A percentile compares a stretch with the other conserved stretches of the same genome.
These are phyloP conservation scores for Podaxis carcinomalis DNA, from an alignment of 768 basidiomycete genomes.

Conservation along the genomic window DNA sequence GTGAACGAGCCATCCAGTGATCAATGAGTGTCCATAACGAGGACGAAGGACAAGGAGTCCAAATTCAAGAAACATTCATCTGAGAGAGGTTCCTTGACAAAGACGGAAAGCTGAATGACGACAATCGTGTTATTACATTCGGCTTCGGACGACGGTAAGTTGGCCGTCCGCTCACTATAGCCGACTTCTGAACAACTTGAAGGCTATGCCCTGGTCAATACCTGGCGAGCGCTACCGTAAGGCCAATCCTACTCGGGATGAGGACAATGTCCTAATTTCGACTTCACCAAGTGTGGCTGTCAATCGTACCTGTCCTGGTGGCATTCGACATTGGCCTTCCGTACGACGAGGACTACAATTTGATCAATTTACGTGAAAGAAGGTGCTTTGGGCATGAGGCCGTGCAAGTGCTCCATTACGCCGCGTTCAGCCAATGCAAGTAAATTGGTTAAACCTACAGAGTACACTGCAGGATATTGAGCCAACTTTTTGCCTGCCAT, in stretches of 20 bases:
- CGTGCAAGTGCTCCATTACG: constrained; percentile 5
- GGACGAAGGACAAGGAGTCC: constrained; percentile 22
- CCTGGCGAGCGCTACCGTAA: constrained; percentile 9
- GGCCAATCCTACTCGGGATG: neutral
- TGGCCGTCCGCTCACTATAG: neutral
- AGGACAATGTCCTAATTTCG: neutral
- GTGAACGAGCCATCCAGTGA: neutral
- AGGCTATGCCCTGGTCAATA: constrained; percentile 9
- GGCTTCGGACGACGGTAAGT: constrained; percentile 20
- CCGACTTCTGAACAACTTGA: neutral
- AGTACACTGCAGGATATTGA: neutral
- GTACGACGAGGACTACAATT: constrained; percentile 18
- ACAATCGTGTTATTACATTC: constrained; percentile 14
- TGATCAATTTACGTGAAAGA: constrained; percentile 12
- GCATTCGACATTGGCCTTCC: constrained; percentile 24
- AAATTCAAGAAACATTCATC: constrained; percentile 25
- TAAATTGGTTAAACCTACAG: neutral
- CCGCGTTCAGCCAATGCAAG: neutral
- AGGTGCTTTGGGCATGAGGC: neutral
- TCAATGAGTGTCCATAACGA: neutral
- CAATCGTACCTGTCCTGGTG: constrained; percentile 24
- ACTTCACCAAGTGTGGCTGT: constrained; percentile 18
- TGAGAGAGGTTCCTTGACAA: constrained; percentile 28
- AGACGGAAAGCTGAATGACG: constrained; percentile 15
- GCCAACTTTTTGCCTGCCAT: neutral